Base-by-base conservation (phyloP, 257 asterid genomes). In the Plantago major region DNA sequence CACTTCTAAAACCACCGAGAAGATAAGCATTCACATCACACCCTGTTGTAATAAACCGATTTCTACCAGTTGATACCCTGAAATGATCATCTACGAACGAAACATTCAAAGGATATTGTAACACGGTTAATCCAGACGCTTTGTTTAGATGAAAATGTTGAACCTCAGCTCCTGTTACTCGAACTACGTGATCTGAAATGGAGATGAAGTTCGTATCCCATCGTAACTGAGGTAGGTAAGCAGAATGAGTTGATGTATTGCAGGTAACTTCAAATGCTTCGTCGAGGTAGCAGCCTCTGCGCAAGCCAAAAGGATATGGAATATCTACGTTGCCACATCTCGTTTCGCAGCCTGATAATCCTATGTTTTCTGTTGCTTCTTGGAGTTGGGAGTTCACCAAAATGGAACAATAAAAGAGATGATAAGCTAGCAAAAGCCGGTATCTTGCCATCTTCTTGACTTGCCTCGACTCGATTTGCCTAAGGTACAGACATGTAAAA, bases 221-320 rank as follows among this genome's bases (percentile, higher is more conserved):
- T 0, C 4, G 42, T 9, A 48, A 17, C 55, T 10, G 11, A 10
- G 44, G n/a, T 7, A 76, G 54, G 10, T 42, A 3, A 17, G 70
- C 75, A 0, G 53, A 30, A 47, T 50, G 55, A 17, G 65, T 54
- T 13, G 71, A 10, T 7, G 55, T 40, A 22, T 66, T 58, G 69
- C 82, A 77, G 6, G 12, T 42, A 60, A 77, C 58, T 48, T 43
- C 48, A 13, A 73, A 73, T 43, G 51, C 16, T 19, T 53, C 16
- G 4, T 66, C 69, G 0, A 76, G 67, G 64, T 61, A 72, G 58
- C 81, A 76, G 15, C 73, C 73, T 16, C 47, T 42, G 11, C 44
- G 49, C 15, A 59, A 53, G 38, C 80, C 80, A 44, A 75, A 75
- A 40, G 82, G 76, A 55, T 69, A 69, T 3, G 73, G 71, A 52